phyloP scores from a whole-genome alignment of 148 eudicot species.

The Rhododendron molle region DNA sequence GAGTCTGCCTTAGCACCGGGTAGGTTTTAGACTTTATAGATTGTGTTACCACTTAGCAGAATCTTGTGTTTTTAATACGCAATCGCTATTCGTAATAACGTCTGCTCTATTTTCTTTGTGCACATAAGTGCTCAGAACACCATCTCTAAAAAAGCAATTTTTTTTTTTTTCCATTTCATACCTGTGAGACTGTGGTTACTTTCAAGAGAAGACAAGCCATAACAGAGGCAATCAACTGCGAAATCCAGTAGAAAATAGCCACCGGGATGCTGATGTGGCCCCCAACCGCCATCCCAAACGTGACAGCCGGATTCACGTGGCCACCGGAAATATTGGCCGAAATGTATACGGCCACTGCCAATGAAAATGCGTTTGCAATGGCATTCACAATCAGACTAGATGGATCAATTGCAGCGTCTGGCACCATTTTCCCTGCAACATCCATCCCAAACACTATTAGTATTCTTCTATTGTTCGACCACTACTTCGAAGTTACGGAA shows the following conservation, averaged over 20 bases:
- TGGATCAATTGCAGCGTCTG: constrained; percentile 46
- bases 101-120: too few relatives aligned
- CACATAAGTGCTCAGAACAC: not conserved
- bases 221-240: constrained; percentile 72
- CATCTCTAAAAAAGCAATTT: not conserved
- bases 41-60: too few relatives aligned
- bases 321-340: constrained; percentile 57
- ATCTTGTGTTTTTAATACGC: too few relatives aligned
- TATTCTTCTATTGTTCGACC: not conserved
- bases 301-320: constrained; percentile 64
- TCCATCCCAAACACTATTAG: not conserved
- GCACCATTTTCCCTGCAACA: constrained; percentile 45
- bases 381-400: constrained; percentile 56
- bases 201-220: constrained; percentile 76
- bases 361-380: constrained; percentile 60
- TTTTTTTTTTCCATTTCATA: constrained; percentile 6
- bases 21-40: too few relatives aligned
- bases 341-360: constrained; percentile 52
- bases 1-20: too few relatives aligned
- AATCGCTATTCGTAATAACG: too few relatives aligned
- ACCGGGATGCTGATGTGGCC: constrained; percentile 61
- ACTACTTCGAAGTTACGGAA: not conserved
- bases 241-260: constrained; percentile 71
- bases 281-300: constrained; percentile 69
- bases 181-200: constrained; percentile 54